A percentile compares a stretch with the other conserved stretches of the same genome.
Evolutionary conservation across 163 green algal genomes (phyloP).

Genomic region (Trebouxia gelatinosa): DNA sequence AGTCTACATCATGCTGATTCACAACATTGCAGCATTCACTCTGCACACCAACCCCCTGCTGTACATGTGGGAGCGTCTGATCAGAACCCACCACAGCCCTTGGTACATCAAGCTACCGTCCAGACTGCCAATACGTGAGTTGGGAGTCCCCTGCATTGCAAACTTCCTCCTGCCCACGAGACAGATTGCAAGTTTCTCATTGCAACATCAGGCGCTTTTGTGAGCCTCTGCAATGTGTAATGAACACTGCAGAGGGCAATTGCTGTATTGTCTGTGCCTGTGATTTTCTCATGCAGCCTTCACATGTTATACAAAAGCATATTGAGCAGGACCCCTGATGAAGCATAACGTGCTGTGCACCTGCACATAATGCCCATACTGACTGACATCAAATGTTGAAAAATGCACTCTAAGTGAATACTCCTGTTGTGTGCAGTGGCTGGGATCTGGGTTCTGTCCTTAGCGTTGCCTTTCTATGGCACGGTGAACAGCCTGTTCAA

Average conservation of each 20-base stretch:
- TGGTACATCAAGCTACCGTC: constrained; percentile 42
- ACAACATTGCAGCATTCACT: constrained; percentile 42
- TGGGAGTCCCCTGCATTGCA: not conserved
- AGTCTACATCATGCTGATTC: constrained; percentile 34
- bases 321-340: not conserved
- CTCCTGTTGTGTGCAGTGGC: not conserved
- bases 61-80: constrained; percentile 43
- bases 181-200: not conserved
- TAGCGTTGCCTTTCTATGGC: constrained; percentile 23
- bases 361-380: not conserved
- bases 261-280: not conserved
- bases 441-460: not conserved
- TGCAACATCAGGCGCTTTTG: not conserved
- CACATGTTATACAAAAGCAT: not conserved
- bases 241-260: too few relatives aligned
- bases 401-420: not conserved
- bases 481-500: constrained; percentile 39
- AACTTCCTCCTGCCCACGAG: not conserved
- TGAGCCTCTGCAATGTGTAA: not conserved
- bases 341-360: not conserved
- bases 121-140: constrained; percentile 30
- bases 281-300: not conserved
- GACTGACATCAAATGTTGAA: not conserved
- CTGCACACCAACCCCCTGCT: constrained; percentile 37
- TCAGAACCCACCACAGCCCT: constrained; percentile 33